A percentile compares a stretch with the other conserved stretches of the same genome.
Evolutionary conservation across 1,284 basidiomycete genomes (phyloP).

Genomic region (Tilletia caries): DNA sequence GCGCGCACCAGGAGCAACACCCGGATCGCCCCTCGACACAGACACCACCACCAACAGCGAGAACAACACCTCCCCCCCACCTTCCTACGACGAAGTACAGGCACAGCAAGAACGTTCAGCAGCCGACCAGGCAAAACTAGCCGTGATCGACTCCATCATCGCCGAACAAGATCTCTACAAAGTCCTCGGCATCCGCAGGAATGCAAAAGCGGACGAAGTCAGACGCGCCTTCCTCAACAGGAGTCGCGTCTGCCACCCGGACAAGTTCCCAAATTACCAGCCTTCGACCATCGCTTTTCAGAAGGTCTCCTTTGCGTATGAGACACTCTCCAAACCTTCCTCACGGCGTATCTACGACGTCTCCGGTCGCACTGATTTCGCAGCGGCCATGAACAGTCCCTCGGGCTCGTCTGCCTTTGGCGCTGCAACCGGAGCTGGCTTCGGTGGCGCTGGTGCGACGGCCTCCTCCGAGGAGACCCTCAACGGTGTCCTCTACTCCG

Average conservation of each 20-base stretch:
- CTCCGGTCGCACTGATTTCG: slow-evolving; percentile 38
- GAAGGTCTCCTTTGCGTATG: slow-evolving; percentile 76
- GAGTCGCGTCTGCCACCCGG: slow-evolving; percentile 75
- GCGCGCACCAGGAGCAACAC: not conserved
- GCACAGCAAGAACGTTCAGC: slow-evolving; percentile 8
- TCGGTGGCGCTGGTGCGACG: slow-evolving; percentile 41
- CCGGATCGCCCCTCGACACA: not conserved
- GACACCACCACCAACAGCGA: too few species aligned
- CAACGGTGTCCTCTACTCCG: slow-evolving; percentile 67
- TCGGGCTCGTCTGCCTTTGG: not conserved
- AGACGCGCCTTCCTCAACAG: slow-evolving; percentile 72
- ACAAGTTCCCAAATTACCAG: slow-evolving; percentile 75
- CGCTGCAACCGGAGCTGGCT: slow-evolving; percentile 8
- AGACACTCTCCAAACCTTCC: slow-evolving; percentile 70
- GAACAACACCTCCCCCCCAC: not conserved
- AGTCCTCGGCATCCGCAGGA: slow-evolving; percentile 66
- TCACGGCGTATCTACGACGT: slow-evolving; percentile 69
- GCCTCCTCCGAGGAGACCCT: slow-evolving; percentile 67
- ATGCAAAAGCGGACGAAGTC: slow-evolving; percentile 64
- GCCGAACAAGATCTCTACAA: slow-evolving; percentile 64
- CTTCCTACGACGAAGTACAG: slow-evolving; percentile 13
- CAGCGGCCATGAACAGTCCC: slow-evolving; percentile 28
- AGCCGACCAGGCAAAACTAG: slow-evolving; percentile 21
- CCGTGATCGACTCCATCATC: slow-evolving; percentile 34
- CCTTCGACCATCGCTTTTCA: slow-evolving; percentile 75